Evolutionary conservation across 768 basidiomycete genomes (phyloP), one percentile per base, ranked within the genome.

Genomic region (Tulasnella calospora): DNA sequence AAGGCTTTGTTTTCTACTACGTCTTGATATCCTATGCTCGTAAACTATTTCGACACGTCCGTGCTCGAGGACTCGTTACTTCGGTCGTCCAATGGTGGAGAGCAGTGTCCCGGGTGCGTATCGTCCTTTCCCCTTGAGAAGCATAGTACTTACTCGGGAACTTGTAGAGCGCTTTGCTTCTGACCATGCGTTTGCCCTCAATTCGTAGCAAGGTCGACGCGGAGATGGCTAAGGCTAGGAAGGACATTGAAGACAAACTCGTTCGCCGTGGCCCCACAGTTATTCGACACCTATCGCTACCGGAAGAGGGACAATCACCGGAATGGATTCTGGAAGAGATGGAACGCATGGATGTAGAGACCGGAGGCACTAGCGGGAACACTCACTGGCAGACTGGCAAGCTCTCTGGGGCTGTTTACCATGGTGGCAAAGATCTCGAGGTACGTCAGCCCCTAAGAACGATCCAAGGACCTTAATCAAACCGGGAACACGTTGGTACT

Each of bases 401-500:
- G 83, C 83, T 96, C 19, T 93, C 92, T 69, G 95, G 94, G 5
- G 92, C 93, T 8, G 92, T 96, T 30, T 96, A 96, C 81, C 94
- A 82, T 76, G 81, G 81, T n/a, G 73, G 61, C 5, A 67, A 81
- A 30, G 81, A 81, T 47, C 70, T 81, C 21, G 71, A 81, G 76
- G 73, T 81, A 55, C 46, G 81, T 9, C 55, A n/a, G 23, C 8
- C 10, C 10, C 8, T 6, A 21, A 51, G n/a, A 51, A 51, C 23
- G 21, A 51, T n/a, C 5, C 21, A 1, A 2, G 40, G n/a, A 33
- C 36, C 67, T 57, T 61, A 67, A 30, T 75, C 76, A n/a, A 77
- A 70, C 51, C 51, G 47, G 30, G 4, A 57, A n/a, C 23, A 10
- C 8, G 4, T 44, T 38, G 38, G 73, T 10, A 30, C 35, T 1